Evolutionary conservation across 2,329 filamentous ascomycete species (phyloP).

Genomic region (Phaeosphaeria sp.): DNA sequence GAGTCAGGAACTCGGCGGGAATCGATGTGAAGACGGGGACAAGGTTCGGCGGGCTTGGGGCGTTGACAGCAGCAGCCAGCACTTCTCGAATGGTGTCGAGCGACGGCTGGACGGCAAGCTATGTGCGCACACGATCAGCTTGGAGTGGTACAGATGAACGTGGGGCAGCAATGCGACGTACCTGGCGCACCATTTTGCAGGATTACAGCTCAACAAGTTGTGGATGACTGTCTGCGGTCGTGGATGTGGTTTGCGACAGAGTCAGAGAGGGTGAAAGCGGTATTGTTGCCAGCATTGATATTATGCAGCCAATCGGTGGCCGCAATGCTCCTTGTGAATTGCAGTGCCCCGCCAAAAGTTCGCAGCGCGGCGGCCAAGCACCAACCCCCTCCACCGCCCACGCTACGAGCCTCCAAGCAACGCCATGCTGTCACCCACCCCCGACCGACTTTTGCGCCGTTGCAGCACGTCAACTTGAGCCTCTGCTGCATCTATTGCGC

Average conservation of each 20-base stretch:
- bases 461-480: slow-evolving; percentile 8
- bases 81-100: slow-evolving; percentile 66
- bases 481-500: not conserved
- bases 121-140: slow-evolving; percentile 40
- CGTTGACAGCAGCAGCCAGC: slow-evolving; percentile 58
- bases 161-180: slow-evolving; percentile 16
- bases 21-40: slow-evolving; percentile 85
- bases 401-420: slow-evolving; percentile 4
- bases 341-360: not conserved
- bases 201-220: slow-evolving; percentile 7
- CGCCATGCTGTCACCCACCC: slow-evolving; percentile 13
- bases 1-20: slow-evolving; percentile 90
- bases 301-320: slow-evolving; percentile 21
- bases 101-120: slow-evolving; percentile 64
- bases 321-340: slow-evolving; percentile 3
- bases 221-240: not conserved
- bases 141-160: slow-evolving; percentile 4
- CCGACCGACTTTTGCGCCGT: slow-evolving; percentile 6
- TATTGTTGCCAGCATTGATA: slow-evolving; percentile 20
- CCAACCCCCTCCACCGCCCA: not conserved
- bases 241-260: slow-evolving; percentile 1
- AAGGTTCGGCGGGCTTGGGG: slow-evolving; percentile 72
- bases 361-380: not conserved
- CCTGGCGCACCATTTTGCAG: slow-evolving; percentile 34
- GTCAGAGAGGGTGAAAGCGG: slow-evolving; percentile 9